phyloP scores from a whole-genome alignment of 768 basidiomycete genomes.

The Naematelia aurantialba region DNA sequence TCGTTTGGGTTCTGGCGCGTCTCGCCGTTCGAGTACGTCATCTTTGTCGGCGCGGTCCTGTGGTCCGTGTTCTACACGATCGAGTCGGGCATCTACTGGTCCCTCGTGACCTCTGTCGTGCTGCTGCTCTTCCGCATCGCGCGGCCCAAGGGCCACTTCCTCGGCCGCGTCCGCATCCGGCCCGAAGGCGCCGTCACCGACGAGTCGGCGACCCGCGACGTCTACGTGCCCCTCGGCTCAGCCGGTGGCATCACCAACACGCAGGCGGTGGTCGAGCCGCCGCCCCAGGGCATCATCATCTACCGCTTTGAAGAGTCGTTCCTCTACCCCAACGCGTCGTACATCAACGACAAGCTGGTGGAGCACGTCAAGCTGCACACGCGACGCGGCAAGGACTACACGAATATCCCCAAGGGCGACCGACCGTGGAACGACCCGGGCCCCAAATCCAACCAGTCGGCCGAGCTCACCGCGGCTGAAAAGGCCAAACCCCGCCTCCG shows the following conservation, averaged over 20 bases:
- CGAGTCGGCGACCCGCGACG: slow-evolving; percentile 59
- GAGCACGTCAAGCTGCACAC: slow-evolving; percentile 75
- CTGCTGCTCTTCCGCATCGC: slow-evolving; percentile 83
- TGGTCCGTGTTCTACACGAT: slow-evolving; percentile 90
- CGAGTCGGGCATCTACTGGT: slow-evolving; percentile 68
- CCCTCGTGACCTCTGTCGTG: slow-evolving; percentile 71
- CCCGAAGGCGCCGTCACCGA: slow-evolving; percentile 36
- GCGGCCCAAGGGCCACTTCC: slow-evolving; percentile 81
- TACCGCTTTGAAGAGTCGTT: slow-evolving; percentile 91
- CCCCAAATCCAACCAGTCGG: slow-evolving; percentile 56
- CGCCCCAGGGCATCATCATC: slow-evolving; percentile 79
- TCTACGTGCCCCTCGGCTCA: slow-evolving; percentile 73
- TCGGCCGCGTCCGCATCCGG: slow-evolving; percentile 67
- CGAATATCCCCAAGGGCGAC: slow-evolving; percentile 62
- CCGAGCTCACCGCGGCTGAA: slow-evolving; percentile 51
- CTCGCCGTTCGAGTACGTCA: slow-evolving; percentile 85
- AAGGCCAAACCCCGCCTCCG: slow-evolving; percentile 67
- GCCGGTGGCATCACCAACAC: slow-evolving; percentile 59
- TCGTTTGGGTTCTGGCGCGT: slow-evolving; percentile 90
- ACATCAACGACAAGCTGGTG: slow-evolving; percentile 66
- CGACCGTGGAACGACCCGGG: slow-evolving; percentile 95
- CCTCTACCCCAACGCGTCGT: slow-evolving; percentile 55
- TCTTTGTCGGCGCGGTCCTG: slow-evolving; percentile 80
- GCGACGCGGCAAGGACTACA: slow-evolving; percentile 70
- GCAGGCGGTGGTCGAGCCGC: slow-evolving; percentile 67